Conservation (phyloP, 768 basidiomycete genomes). For the Steccherinum ochraceum region DNA sequence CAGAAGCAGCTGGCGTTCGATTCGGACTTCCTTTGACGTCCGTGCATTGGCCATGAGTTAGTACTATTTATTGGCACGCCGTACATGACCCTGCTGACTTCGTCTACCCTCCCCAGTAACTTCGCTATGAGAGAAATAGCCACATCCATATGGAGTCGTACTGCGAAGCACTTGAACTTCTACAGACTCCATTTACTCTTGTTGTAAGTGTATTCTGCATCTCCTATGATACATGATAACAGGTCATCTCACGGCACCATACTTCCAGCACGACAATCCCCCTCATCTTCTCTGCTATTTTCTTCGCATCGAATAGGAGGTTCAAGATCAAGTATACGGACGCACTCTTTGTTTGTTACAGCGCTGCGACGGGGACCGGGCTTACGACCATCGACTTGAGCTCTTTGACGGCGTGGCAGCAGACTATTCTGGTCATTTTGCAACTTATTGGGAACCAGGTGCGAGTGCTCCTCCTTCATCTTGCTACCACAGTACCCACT, state of each 20-base stretch:
- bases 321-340: slow-evolving; percentile 31
- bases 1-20: too few relatives aligned
- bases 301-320: slow-evolving; percentile 36
- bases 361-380: slow-evolving; percentile 30
- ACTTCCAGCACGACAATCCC: slow-evolving; percentile 26
- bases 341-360: slow-evolving; percentile 30
- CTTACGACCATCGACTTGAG: slow-evolving; percentile 24
- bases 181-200: slow-evolving; percentile 25
- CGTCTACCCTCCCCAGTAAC: neutral
- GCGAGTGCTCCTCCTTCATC: too few relatives aligned
- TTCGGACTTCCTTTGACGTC: too few relatives aligned
- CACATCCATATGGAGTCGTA: neutral
- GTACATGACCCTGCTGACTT: too few relatives aligned
- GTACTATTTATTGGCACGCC: too few relatives aligned
- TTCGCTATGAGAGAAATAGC: neutral
- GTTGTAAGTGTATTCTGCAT: slow-evolving; percentile 21
- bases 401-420: slow-evolving; percentile 22
- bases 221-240: neutral
- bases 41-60: too few relatives aligned
- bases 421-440: slow-evolving; percentile 20
- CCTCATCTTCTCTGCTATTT: slow-evolving; percentile 34
- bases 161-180: slow-evolving; percentile 22
- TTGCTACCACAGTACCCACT: too few relatives aligned
- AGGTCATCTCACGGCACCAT: slow-evolving; percentile 1
- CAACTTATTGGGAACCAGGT: slow-evolving; percentile 22